Evolutionary conservation across 192 early-diverging fungal species (phyloP).

Genomic region (Diversispora epigaea): DNA sequence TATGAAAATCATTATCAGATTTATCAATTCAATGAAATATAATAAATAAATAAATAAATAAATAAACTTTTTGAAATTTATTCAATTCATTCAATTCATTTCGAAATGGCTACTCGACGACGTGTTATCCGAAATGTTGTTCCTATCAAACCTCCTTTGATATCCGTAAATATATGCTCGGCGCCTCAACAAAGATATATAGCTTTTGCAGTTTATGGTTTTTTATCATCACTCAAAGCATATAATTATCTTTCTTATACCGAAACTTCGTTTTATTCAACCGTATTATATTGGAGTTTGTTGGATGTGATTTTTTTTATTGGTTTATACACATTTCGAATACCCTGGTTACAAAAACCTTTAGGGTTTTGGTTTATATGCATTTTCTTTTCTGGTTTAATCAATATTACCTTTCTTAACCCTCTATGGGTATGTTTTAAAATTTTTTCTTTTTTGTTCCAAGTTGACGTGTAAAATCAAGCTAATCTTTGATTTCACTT

Average conservation of each 20-base stretch:
- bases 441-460: not conserved
- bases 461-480: not conserved
- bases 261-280: not conserved
- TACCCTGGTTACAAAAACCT: constrained; percentile 22
- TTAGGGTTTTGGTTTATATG: not conserved
- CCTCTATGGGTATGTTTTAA: constrained; percentile 23
- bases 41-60: no score
- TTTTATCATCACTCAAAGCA: not conserved
- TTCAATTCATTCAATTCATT: no score
- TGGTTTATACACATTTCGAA: constrained; percentile 1
- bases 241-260: not conserved
- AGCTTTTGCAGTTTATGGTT: not conserved
- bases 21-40: no score
- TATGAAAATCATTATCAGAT: no score
- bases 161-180: not conserved
- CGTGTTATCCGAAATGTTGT: no score
- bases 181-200: not conserved
- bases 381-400: not conserved
- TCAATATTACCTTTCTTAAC: constrained; percentile 2
- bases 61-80: no score
- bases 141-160: not conserved
- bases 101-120: no score
- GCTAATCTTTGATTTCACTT: not conserved
- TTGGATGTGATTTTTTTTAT: constrained; percentile 8
- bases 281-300: not conserved